A percentile compares a stretch with the other conserved stretches of the same genome.
phyloP scores from a whole-genome alignment of 1,284 basidiomycete species.

The Trametes hirsuta region DNA sequence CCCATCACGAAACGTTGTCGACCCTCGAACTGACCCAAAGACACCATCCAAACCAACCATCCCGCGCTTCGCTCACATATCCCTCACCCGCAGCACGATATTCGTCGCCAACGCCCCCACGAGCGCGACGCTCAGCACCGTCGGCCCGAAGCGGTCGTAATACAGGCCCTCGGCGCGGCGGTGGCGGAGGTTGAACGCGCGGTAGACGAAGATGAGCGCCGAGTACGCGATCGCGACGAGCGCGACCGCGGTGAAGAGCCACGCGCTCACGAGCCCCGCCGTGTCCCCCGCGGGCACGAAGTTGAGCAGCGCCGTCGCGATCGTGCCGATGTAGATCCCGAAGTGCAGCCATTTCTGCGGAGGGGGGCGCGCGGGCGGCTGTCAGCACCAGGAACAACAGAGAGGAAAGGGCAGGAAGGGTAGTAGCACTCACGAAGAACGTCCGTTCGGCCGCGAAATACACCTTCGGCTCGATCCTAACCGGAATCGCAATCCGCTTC shows the following conservation, averaged over 20 bases:
- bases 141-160: constrained; percentile 89
- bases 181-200: constrained; percentile 76
- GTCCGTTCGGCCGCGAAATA: constrained; percentile 97
- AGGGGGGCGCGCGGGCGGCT: neutral
- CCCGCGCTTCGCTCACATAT: constrained; percentile 23
- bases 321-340: constrained; percentile 85
- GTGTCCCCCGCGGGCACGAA: constrained; percentile 80
- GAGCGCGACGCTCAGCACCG: constrained; percentile 72
- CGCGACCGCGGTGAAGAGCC: constrained; percentile 87
- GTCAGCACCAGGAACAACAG: neutral
- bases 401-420: constrained; percentile 9
- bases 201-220: constrained; percentile 86
- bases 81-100: constrained; percentile 58
- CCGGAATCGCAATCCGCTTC: constrained; percentile 90
- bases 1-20: neutral
- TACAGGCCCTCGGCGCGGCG: constrained; percentile 82
- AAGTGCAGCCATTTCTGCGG: constrained; percentile 92
- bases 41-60: neutral
- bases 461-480: constrained; percentile 96
- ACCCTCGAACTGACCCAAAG: neutral
- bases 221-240: constrained; percentile 91
- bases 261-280: constrained; percentile 82
- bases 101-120: constrained; percentile 78
- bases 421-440: constrained; percentile 63
- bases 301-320: constrained; percentile 91